Conservation (phyloP, 2,329 filamentous ascomycete genomes). For the Fusarium foetens region DNA sequence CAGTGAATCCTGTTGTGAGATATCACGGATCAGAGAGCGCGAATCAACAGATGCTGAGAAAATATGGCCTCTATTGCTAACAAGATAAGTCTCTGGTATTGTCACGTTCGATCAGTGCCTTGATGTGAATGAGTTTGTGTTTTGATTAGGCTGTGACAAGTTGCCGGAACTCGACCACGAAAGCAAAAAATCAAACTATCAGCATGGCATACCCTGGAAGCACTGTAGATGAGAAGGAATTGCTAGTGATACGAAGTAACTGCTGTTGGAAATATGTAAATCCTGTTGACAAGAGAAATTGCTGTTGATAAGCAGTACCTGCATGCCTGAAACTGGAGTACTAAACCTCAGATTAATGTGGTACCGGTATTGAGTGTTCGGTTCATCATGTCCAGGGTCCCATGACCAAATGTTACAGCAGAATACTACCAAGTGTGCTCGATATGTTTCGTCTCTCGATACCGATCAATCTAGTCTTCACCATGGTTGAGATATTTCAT, state of each 20-base stretch:
- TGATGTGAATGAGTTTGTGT: too few species aligned
- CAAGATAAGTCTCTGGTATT: neutral
- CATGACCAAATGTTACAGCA: neutral
- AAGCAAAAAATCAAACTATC: neutral
- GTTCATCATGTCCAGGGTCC: too few species aligned
- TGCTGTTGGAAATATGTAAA: too few species aligned
- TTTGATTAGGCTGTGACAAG: neutral
- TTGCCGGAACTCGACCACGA: neutral
- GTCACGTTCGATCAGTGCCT: neutral
- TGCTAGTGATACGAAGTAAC: neutral
- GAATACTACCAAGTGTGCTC: neutral
- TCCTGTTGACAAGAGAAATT: neutral
- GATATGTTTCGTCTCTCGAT: too few species aligned
- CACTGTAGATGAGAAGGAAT: accelerated
- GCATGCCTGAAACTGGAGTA: neutral
- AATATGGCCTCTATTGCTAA: neutral
- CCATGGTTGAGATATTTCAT: too few species aligned
- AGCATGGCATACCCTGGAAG: too few species aligned
- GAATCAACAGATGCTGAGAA: neutral
- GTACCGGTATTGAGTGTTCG: neutral
- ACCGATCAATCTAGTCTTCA: neutral
- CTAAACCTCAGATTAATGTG: accelerated
- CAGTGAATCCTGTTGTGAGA: too few species aligned
- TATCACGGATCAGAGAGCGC: neutral
- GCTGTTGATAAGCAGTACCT: neutral